These are phyloP conservation scores for Abelmoschus esculentus DNA, from an alignment of 345 rosid genomes.

Conservation along the genomic window DNA sequence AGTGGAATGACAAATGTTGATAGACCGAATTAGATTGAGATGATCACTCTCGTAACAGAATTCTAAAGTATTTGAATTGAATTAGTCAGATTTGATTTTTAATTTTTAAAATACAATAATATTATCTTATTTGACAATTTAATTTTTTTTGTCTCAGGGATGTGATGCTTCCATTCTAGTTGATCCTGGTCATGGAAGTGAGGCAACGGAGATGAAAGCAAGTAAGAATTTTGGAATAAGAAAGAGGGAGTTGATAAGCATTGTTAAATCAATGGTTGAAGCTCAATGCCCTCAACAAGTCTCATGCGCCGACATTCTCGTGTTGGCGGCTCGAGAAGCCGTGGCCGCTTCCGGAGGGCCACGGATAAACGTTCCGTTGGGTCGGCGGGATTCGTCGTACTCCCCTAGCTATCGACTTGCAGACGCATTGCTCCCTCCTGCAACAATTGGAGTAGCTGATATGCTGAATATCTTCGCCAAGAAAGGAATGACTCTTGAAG, in stretches of 20 bases:
- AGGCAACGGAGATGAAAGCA: conserved; percentile 28
- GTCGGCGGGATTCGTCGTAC: conserved; percentile 29
- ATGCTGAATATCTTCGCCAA: conserved; percentile 23
- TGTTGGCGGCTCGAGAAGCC: conserved; percentile 40
- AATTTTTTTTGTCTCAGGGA: conserved; percentile 18
- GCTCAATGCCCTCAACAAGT: conserved; percentile 33
- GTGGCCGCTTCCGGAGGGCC: conserved; percentile 31
- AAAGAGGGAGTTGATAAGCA: conserved; percentile 31
- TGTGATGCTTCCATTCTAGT: conserved; percentile 43
- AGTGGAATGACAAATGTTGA: too few species aligned
- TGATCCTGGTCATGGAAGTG: conserved; percentile 18
- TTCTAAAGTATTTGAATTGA: too few species aligned
- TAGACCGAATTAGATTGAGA: too few species aligned
- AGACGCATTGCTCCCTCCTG: conserved; percentile 33
- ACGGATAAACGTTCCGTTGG: conserved; percentile 29
- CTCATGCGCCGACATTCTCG: conserved; percentile 38
- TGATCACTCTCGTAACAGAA: too few species aligned
- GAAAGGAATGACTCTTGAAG: conserved; percentile 31
- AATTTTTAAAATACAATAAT: too few species aligned
- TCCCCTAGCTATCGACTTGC: conserved; percentile 24
- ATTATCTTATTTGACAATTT: neutral
- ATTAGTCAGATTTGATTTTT: too few species aligned
- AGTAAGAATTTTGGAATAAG: conserved; percentile 35
- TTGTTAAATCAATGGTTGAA: conserved; percentile 31
- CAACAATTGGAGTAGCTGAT: conserved; percentile 31